Evolutionary conservation across 208 protist genomes (phyloP), one percentile per base, ranked within the genome.

Genomic region (Leishmania martiniquensis): DNA sequence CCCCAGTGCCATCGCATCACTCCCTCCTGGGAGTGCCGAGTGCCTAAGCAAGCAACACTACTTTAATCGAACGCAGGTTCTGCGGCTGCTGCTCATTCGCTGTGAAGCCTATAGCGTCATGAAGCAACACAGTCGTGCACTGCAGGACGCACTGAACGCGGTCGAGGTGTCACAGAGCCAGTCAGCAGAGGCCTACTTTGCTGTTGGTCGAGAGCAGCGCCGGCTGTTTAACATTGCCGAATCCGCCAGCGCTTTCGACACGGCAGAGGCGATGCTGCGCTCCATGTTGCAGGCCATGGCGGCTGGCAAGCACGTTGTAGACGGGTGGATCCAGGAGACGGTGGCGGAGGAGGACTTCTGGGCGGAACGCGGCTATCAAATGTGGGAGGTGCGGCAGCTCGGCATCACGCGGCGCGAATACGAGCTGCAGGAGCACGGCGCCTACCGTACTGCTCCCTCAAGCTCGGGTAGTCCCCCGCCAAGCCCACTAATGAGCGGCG

Each of bases 61-160:
- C 22, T 84, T 95, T 51, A 96, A 95, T 80, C 69, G 81, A 10
- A 89, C 81, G 9, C 90, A 96, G 80, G 49, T 87, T 15, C 68
- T 91, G 67, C 90, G 88, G 25, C 77, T 96, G 32, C 79, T 95
- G 52, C 85, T 96, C 32, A 81, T 96, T 22, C 93, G 93, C 39
- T 85, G 85, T 32, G 91, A 96, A 47, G 89, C 87, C 13, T 93
- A 89, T 72, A 85, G 84, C 22, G 72, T 72, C 47, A 83, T 84
- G 42, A 87, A 85, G 78, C 85, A 87, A 70, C 85, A 95, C 83
- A 85, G 87, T 57, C 82, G 87, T 22, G 91, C 89, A 4, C 65
- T 95, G 68, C 60, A 91, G 59, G 93, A 96, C 75, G 89, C 89
- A 13, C 60, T 83, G 55, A 86, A 63, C 17, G 93, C 89, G 4